These are phyloP conservation scores for Raddia distichophylla DNA, from an alignment of 176 grass and related monocot species.

Conservation along the genomic window DNA sequence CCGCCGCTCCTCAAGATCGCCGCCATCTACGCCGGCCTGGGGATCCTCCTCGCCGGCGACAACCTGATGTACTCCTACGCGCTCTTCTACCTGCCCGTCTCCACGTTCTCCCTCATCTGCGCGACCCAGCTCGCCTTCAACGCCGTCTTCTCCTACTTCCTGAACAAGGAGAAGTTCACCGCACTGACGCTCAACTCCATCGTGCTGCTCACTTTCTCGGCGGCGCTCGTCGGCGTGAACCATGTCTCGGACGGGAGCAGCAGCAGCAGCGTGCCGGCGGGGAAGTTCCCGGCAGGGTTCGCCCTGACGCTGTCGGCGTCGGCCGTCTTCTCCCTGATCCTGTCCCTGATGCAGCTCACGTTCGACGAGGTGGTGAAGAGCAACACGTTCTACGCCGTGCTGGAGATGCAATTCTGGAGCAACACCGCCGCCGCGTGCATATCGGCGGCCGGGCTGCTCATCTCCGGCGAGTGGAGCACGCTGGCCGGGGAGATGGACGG, in stretches of 20 bases:
- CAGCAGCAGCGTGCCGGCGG: constrained; percentile 18
- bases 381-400: constrained; percentile 41
- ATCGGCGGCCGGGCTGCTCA: constrained; percentile 58
- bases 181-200: constrained; percentile 70
- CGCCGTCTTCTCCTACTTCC: constrained; percentile 75
- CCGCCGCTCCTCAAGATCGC: constrained; percentile 41
- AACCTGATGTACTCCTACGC: constrained; percentile 80
- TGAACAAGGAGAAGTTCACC: constrained; percentile 64
- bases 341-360: constrained; percentile 72
- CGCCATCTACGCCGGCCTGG: constrained; percentile 51
- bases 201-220: constrained; percentile 69
- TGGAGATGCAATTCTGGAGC: constrained; percentile 69
- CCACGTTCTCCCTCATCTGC: constrained; percentile 59
- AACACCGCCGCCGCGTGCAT: constrained; percentile 44
- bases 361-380: constrained; percentile 64
- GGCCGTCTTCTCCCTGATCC: constrained; percentile 58
- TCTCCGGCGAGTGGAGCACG: constrained; percentile 57
- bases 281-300: constrained; percentile 56
- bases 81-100: constrained; percentile 68
- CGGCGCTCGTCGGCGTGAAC: constrained; percentile 51
- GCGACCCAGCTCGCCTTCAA: constrained; percentile 68
- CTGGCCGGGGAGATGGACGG: constrained; percentile 54
- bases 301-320: constrained; percentile 55
- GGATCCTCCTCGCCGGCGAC: constrained; percentile 56
- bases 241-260: constrained; percentile 29